A percentile compares a stretch with the other conserved stretches of the same genome.
These are phyloP conservation scores for Colletotrichum cordylinicola DNA, from an alignment of 2,329 filamentous ascomycete genomes.

Conservation along the genomic window DNA sequence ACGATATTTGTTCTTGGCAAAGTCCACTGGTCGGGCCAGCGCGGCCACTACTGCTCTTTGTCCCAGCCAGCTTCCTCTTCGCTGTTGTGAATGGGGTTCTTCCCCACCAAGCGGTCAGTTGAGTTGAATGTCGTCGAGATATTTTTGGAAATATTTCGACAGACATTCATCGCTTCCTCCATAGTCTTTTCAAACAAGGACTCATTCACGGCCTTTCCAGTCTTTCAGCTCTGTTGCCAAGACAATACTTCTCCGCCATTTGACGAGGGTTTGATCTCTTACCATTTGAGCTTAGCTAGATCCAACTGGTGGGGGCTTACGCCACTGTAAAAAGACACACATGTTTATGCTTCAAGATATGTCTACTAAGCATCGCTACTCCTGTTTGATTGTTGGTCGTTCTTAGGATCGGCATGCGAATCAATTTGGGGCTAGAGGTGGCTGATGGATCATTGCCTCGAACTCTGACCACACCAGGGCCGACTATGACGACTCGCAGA, in stretches of 20 bases:
- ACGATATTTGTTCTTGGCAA: neutral
- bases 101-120: neutral
- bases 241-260: neutral
- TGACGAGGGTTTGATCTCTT: neutral
- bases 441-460: neutral
- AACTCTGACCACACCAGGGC: neutral
- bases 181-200: neutral
- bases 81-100: neutral
- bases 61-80: neutral
- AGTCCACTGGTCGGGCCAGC: neutral
- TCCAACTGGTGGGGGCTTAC: neutral
- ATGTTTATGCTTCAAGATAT: neutral
- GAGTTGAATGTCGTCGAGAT: neutral
- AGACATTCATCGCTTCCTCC: neutral
- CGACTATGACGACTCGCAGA: neutral
- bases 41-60: neutral
- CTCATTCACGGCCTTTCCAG: neutral
- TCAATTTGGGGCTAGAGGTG: neutral
- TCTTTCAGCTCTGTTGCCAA: neutral
- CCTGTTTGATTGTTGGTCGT: neutral
- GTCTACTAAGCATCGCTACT: neutral
- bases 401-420: neutral
- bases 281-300: neutral
- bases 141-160: neutral
- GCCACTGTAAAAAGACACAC: neutral